Percentiles rank a stretch among this genome's conserved stretches.
phyloP scores from a whole-genome alignment of 2,329 filamentous ascomycete species.

The Tolypocladium amazonense region DNA sequence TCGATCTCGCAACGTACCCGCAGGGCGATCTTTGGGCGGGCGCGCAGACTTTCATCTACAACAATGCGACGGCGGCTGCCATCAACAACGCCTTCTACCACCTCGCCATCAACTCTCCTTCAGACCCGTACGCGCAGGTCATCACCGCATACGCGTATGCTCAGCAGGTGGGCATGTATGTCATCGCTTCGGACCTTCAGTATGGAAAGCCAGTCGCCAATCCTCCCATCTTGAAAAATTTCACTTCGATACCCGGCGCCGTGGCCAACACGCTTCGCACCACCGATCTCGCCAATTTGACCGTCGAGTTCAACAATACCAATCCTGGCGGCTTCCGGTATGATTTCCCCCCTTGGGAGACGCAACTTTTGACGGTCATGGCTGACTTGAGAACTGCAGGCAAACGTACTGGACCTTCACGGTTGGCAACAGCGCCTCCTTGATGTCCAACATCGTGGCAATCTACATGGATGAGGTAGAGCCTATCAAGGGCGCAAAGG shows the following conservation, averaged over 20 bases:
- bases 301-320: slow-evolving; percentile 10
- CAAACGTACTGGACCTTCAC: slow-evolving; percentile 13
- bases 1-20: slow-evolving; percentile 29
- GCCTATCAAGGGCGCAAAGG: slow-evolving; percentile 9
- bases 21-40: slow-evolving; percentile 28
- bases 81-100: slow-evolving; percentile 11
- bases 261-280: slow-evolving; percentile 8
- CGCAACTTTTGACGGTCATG: too few relatives aligned
- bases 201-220: slow-evolving; percentile 8
- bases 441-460: slow-evolving; percentile 12
- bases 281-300: slow-evolving; percentile 8
- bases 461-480: slow-evolving; percentile 12
- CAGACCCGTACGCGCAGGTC: slow-evolving; percentile 11
- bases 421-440: slow-evolving; percentile 5
- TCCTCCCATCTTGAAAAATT: slow-evolving; percentile 10
- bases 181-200: slow-evolving; percentile 10
- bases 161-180: slow-evolving; percentile 4
- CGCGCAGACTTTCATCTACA: slow-evolving; percentile 16
- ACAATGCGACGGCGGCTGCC: slow-evolving; percentile 9
- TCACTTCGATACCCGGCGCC: slow-evolving; percentile 9
- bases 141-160: slow-evolving; percentile 13
- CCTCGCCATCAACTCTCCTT: slow-evolving; percentile 8
- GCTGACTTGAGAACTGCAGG: slow-evolving; percentile 1
- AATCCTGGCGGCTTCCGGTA: slow-evolving; percentile 13
- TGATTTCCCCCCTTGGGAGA: not conserved